phyloP scores from a whole-genome alignment of 2,329 filamentous ascomycete species.

The Pleoardoris graminearum region DNA sequence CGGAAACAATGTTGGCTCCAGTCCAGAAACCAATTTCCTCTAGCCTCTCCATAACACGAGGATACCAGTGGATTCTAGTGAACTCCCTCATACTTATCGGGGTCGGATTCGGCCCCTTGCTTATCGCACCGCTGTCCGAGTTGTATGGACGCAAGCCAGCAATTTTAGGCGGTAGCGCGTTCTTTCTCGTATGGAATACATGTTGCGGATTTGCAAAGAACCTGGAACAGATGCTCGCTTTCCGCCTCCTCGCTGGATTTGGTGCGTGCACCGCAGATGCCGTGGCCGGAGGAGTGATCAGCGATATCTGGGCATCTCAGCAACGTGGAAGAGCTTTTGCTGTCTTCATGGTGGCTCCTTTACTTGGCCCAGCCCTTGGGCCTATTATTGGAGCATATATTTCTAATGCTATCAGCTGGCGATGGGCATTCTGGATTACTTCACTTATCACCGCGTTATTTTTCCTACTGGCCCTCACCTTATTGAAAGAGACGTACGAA shows the following conservation, averaged over 20 bases:
- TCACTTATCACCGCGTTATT: slow-evolving; percentile 9
- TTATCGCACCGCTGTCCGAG: slow-evolving; percentile 52
- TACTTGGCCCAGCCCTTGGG: slow-evolving; percentile 9
- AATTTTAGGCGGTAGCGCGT: neutral
- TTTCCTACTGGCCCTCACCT: slow-evolving; percentile 2
- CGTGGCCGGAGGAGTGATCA: slow-evolving; percentile 11
- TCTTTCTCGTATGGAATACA: slow-evolving; percentile 14
- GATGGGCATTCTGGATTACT: slow-evolving; percentile 15
- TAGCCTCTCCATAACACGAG: slow-evolving; percentile 46
- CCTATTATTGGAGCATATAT: slow-evolving; percentile 12
- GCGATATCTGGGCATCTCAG: slow-evolving; percentile 12
- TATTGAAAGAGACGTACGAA: slow-evolving; percentile 11
- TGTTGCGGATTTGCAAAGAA: slow-evolving; percentile 7
- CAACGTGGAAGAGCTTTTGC: slow-evolving; percentile 14
- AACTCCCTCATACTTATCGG: slow-evolving; percentile 53
- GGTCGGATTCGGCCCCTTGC: slow-evolving; percentile 44
- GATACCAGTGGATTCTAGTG: slow-evolving; percentile 50
- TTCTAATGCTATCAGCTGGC: slow-evolving; percentile 7
- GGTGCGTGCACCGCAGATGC: slow-evolving; percentile 14
- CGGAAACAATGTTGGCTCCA: slow-evolving; percentile 46
- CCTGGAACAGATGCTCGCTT: slow-evolving; percentile 12
- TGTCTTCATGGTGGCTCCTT: slow-evolving; percentile 11
- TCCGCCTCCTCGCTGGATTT: slow-evolving; percentile 13
- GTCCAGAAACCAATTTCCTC: slow-evolving; percentile 57
- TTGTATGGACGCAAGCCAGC: slow-evolving; percentile 47